A percentile compares a stretch with the other conserved stretches of the same genome.
Conservation (phyloP, 257 asterid species). For the Voacanga thouarsii region DNA sequence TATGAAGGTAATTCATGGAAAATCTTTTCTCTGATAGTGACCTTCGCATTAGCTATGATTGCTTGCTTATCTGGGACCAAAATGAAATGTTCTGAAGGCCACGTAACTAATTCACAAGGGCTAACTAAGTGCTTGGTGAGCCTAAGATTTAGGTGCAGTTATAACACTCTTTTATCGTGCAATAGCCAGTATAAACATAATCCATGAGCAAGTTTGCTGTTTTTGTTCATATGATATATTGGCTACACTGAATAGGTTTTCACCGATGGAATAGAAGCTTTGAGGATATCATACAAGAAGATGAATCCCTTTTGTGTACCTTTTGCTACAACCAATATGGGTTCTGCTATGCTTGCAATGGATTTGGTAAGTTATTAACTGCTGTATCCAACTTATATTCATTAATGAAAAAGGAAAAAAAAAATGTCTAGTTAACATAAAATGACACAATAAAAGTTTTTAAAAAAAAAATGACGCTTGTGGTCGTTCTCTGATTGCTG, state of each 20-base stretch:
- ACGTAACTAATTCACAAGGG: background rate
- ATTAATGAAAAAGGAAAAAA: background rate
- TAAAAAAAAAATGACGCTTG: too few relatives aligned
- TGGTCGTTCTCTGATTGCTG: background rate
- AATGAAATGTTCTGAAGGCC: background rate
- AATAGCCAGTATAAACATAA: background rate
- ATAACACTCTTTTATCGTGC: background rate
- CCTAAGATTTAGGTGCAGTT: background rate
- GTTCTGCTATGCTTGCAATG: slow-evolving; percentile 46
- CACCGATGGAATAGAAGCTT: slow-evolving; percentile 40
- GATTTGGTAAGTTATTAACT: slow-evolving; percentile 32
- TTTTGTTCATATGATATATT: slow-evolving; percentile 8
- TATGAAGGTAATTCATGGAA: slow-evolving; percentile 29
- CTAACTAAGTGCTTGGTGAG: background rate
- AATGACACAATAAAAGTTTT: background rate
- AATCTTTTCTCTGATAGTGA: background rate
- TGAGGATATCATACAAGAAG: slow-evolving; percentile 44
- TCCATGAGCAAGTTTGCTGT: background rate
- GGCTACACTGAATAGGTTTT: slow-evolving; percentile 32
- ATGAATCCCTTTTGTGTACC: slow-evolving; percentile 53
- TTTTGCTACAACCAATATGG: slow-evolving; percentile 46
- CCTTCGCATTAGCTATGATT: background rate
- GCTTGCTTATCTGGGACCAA: background rate
- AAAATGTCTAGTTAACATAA: too few relatives aligned
- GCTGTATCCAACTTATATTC: background rate